These are phyloP conservation scores for Excoecaria cochinchinensis DNA, from an alignment of 345 rosid genomes.

Conservation along the genomic window DNA sequence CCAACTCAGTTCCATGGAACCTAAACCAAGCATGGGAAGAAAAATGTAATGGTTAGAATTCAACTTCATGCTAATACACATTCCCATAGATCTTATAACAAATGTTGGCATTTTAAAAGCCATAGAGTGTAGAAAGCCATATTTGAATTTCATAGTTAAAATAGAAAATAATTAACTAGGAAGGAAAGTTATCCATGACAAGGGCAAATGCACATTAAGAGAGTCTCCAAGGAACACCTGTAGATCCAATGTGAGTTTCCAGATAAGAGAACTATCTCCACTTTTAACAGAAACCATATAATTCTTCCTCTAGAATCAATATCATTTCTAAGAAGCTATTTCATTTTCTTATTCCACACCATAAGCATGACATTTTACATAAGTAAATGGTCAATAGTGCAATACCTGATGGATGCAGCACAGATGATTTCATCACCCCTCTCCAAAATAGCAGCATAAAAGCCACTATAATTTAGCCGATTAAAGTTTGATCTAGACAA, in stretches of 20 bases:
- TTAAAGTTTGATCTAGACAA: constrained; percentile 70
- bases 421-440: constrained; percentile 89
- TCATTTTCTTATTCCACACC: background rate
- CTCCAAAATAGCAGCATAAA: constrained; percentile 75
- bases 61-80: background rate
- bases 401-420: constrained; percentile 78
- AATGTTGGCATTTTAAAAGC: background rate
- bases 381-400: constrained; percentile 9
- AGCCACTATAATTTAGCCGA: constrained; percentile 70
- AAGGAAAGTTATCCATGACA: background rate
- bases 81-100: background rate
- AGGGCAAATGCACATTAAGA: background rate
- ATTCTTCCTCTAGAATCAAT: background rate
- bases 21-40: constrained; percentile 8
- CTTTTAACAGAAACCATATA: background rate
- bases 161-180: background rate
- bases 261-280: constrained; percentile 1
- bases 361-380: no score
- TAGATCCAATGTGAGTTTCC: background rate
- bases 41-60: constrained; percentile 8
- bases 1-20: constrained; percentile 31
- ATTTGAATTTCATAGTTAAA: background rate
- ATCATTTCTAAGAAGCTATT: background rate
- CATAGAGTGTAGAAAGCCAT: background rate
- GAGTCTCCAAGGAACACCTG: background rate